A percentile compares a stretch with the other conserved stretches of the same genome.
phyloP scores from a whole-genome alignment of 371 early-diverging fungal species.

The Zancudomyces culisetae region DNA sequence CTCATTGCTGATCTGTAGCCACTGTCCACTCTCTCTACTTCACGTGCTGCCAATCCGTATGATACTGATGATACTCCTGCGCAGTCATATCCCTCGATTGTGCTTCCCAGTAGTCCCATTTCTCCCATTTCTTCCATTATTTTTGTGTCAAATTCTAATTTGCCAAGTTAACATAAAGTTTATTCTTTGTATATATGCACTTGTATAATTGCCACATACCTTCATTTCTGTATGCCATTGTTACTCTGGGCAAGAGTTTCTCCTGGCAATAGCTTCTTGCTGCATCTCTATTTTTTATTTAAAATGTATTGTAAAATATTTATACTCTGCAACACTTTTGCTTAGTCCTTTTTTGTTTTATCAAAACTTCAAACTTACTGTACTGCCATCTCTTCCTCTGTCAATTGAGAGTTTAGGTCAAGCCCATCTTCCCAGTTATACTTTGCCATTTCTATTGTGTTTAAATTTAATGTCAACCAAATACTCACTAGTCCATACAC shows the following conservation, averaged over 20 bases:
- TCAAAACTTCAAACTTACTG: not conserved
- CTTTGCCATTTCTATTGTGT: conserved; percentile 23
- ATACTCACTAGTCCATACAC: too few relatives aligned
- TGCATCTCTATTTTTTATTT: conserved; percentile 33
- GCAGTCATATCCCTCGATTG: conserved; percentile 91
- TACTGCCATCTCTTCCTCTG: conserved; percentile 73
- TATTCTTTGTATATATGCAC: not conserved
- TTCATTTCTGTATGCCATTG: conserved; percentile 70
- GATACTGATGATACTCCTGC: conserved; percentile 94
- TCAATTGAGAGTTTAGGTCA: conserved; percentile 60
- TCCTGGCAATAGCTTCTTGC: conserved; percentile 77
- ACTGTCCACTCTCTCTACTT: conserved; percentile 89
- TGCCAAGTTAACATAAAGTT: not conserved
- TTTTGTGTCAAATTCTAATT: conserved; percentile 54
- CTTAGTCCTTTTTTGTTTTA: not conserved
- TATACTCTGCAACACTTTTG: not conserved
- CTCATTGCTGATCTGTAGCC: conserved; percentile 97
- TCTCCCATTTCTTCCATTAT: conserved; percentile 90
- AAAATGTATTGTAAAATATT: not conserved
- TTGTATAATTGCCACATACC: not conserved
- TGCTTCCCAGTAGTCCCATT: conserved; percentile 83
- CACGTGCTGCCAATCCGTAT: conserved; percentile 89
- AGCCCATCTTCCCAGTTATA: conserved; percentile 91
- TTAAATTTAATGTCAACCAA: too few relatives aligned
- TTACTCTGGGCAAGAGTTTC: conserved; percentile 69